Conservation (phyloP, 2,329 filamentous ascomycete genomes). For the Celoporthe dispersa region DNA sequence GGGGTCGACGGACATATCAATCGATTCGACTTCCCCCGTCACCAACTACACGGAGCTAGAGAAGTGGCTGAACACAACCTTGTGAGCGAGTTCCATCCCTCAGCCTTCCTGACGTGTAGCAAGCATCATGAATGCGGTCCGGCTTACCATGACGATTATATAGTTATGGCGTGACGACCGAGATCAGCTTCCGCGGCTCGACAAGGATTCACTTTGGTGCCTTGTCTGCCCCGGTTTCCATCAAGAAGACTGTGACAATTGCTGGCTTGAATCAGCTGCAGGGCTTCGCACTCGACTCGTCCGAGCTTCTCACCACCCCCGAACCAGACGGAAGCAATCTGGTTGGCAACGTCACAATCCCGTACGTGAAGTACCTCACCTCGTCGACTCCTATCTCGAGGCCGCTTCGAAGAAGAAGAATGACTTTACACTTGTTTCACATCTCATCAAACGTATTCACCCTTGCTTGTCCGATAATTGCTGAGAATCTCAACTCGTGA, state of each 20-base stretch:
- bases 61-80: conserved; percentile 17
- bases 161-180: conserved; percentile 18
- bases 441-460: neutral
- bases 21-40: conserved; percentile 6
- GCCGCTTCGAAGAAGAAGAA: neutral
- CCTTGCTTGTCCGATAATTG: too few relatives aligned
- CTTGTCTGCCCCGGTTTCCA: neutral
- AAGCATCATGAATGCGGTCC: neutral
- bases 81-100: neutral
- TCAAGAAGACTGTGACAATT: conserved; percentile 18
- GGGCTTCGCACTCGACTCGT: conserved; percentile 14
- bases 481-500: neutral
- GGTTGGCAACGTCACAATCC: conserved; percentile 16
- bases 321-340: conserved; percentile 15
- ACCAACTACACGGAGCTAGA: conserved; percentile 13
- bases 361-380: neutral
- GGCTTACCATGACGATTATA: neutral
- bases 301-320: neutral
- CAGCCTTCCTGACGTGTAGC: too few relatives aligned
- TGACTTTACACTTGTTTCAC: neutral
- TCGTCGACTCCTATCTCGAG: neutral
- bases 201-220: conserved; percentile 17
- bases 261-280: conserved; percentile 17
- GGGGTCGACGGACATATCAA: conserved; percentile 12
- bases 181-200: conserved; percentile 9